A percentile compares a stretch with the other conserved stretches of the same genome.
phyloP scores from a whole-genome alignment of 768 basidiomycete species.

The Chalciporus piperatus region DNA sequence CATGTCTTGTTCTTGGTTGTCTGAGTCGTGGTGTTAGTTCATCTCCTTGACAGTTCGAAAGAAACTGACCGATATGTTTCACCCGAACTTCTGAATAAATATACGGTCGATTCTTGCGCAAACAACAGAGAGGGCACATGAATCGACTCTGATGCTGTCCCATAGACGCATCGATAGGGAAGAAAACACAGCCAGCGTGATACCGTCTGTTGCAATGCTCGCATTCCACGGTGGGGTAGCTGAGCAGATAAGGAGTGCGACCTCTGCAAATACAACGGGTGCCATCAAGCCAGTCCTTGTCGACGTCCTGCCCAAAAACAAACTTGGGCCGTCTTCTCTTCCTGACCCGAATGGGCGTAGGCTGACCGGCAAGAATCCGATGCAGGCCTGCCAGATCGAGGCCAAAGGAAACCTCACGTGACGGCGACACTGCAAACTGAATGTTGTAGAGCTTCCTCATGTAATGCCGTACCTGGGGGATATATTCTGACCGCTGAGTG shows the following conservation, averaged over 20 bases:
- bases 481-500: conserved; percentile 73
- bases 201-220: conserved; percentile 63
- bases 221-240: conserved; percentile 65
- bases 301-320: conserved; percentile 73
- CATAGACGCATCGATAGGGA: conserved; percentile 44
- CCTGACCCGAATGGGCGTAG: conserved; percentile 44
- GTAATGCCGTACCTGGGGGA: conserved; percentile 82
- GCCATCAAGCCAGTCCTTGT: conserved; percentile 68
- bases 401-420: conserved; percentile 77
- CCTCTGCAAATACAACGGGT: conserved; percentile 83
- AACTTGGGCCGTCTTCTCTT: conserved; percentile 64
- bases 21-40: conserved; percentile 24
- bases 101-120: conserved; percentile 70
- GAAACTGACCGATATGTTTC: conserved; percentile 52
- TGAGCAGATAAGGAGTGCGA: conserved; percentile 54
- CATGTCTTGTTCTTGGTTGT: conserved; percentile 48
- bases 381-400: conserved; percentile 81
- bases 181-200: conserved; percentile 77
- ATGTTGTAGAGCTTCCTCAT: conserved; percentile 90
- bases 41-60: neutral
- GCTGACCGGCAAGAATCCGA: conserved; percentile 72
- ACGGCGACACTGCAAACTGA: conserved; percentile 84
- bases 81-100: conserved; percentile 76
- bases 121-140: conserved; percentile 73
- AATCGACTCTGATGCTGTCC: conserved; percentile 41